Conservation (phyloP, 345 rosid species). For the Populus davidiana region DNA sequence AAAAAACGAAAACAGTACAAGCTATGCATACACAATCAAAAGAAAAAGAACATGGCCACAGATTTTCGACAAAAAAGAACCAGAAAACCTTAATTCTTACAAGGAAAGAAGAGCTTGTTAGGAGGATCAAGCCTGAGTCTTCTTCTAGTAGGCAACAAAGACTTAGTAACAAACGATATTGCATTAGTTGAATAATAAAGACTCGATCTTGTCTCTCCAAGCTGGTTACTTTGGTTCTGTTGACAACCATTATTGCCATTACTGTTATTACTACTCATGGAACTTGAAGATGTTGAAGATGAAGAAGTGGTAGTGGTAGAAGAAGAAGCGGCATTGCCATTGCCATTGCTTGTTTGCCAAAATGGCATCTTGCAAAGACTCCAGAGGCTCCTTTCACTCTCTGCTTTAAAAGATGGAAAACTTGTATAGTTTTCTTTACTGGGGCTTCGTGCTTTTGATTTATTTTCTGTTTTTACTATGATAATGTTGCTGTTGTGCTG, state of each 20-base stretch:
- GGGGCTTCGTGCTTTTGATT: not conserved
- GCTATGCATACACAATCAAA: not conserved
- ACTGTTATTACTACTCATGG: conserved; percentile 20
- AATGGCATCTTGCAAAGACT: conserved; percentile 50
- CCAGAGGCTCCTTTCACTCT: conserved; percentile 38
- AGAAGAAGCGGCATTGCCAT: conserved; percentile 13
- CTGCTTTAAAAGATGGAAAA: conserved; percentile 21
- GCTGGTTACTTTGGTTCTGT: conserved; percentile 36
- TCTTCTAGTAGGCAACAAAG: conserved; percentile 63
- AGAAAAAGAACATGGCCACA: not conserved
- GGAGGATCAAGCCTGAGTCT: conserved; percentile 76
- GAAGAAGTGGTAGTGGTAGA: conserved; percentile 38
- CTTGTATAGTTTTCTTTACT: not conserved
- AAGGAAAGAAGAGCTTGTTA: conserved; percentile 65
- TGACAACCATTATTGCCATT: conserved; percentile 23
- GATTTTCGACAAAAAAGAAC: not conserved
- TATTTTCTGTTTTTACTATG: not conserved
- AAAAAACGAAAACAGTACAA: not conserved
- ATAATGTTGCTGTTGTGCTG: not conserved
- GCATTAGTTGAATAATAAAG: conserved; percentile 33
- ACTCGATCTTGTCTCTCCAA: conserved; percentile 29
- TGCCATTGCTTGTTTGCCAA: conserved; percentile 44
- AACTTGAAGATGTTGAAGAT: conserved; percentile 23
- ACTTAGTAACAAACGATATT: conserved; percentile 57
- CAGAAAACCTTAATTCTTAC: conserved; percentile 30